Base-by-base conservation (phyloP, 306 rosid species). In the Vigna trinervia region DNA sequence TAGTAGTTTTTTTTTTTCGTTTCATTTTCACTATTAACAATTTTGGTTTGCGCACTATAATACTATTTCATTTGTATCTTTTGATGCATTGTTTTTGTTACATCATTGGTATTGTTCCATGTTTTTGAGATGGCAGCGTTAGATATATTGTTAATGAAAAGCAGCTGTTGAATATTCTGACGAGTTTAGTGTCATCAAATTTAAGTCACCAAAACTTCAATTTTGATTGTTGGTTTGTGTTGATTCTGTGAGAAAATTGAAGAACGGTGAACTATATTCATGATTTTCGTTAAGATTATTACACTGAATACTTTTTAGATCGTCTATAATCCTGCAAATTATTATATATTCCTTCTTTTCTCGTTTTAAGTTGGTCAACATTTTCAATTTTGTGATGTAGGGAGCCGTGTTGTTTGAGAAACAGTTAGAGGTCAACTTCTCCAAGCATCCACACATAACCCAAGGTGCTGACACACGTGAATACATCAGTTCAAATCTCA, bases 391-490 rank as follows among this genome's bases (percentile, higher is more conserved):
- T 77, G 85, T 47, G 23, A 70, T 57, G 22, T 53, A 93, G 98
- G 98, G 98, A 62, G 92, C 98, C 26, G 66, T 86, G 82, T 87
- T 93, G 74, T 91, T 93, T 77, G 98, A 89, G 83, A 93, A 91
- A 87, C 87, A 85, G 52, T 66, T 93, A 82, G 98, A 93, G 84
- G 98, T 93, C 64, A 93, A 93, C 90, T 93, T 84, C 81, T 93
- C 98, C 17, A 93, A 88, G 87, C 90, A 89, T 84, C 83, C 95
- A 1, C 87, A 85, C 82, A 93, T 93, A 72, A 93, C 90, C 26
- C 97, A 88, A 84, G 97, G 98, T 81, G 90, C 97, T 4, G 98
- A 93, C 23, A 93, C 98, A 12, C 96, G 84, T 1, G 98, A 93
- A 84, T 93, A 91, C 68, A 1, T 81, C 60, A 93, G 87, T 83